Evolutionary conservation across 169 alveolate species (phyloP).

Genomic region (Perkinsus chesapeaki): DNA sequence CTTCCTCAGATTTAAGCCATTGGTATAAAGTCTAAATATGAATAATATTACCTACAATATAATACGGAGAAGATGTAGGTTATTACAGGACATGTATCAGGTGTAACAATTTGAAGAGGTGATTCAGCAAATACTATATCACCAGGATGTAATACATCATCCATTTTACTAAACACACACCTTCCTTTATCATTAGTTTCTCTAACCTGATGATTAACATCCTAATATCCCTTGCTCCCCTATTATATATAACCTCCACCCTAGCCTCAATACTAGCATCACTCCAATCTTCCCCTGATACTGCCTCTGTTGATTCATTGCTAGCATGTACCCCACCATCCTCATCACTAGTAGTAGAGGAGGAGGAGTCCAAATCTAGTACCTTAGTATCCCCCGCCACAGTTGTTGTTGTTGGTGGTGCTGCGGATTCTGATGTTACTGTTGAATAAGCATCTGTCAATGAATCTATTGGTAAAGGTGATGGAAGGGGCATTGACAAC

Average conservation of each 20-base stretch:
- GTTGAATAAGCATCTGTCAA: not conserved
- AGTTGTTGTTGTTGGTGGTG: not conserved
- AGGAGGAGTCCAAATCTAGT: not conserved
- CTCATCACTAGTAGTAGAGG: not conserved
- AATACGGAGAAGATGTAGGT: not conserved
- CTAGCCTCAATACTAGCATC: not conserved
- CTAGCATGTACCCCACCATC: not conserved
- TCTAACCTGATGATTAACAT: conserved; percentile 15
- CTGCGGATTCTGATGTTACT: not conserved
- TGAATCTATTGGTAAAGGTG: not conserved
- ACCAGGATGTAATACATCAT: conserved; percentile 25
- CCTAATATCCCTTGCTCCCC: not conserved
- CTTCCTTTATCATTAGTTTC: conserved; percentile 26
- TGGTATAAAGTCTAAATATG: not conserved
- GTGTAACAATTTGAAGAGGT: conserved; percentile 36
- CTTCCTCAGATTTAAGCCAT: not conserved
- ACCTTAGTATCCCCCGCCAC: not conserved
- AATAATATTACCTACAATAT: not conserved
- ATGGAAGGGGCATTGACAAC: not conserved
- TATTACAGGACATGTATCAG: conserved; percentile 30
- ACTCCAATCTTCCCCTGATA: not conserved
- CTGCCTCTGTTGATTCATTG: not conserved
- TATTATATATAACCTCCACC: not conserved
- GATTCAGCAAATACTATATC: conserved; percentile 35
- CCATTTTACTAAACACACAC: conserved; percentile 18